phyloP scores from a whole-genome alignment of 768 basidiomycete genomes.

The Russula griseocarnosa region DNA sequence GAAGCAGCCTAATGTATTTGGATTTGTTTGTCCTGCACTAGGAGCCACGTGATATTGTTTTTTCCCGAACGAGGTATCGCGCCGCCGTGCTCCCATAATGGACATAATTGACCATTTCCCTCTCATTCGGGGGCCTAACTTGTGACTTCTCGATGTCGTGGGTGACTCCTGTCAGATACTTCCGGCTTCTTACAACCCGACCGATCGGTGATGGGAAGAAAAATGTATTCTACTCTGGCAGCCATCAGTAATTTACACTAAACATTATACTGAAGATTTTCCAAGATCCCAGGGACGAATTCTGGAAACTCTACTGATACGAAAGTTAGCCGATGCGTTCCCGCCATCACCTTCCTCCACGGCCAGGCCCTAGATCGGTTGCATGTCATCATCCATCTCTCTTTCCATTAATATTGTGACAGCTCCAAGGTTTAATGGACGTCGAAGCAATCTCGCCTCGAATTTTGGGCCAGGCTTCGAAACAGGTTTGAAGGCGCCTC shows the following conservation, averaged over 20 bases:
- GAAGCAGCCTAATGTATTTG: not conserved
- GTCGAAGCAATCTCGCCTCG: not conserved
- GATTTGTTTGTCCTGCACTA: not conserved
- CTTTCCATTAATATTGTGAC: no score
- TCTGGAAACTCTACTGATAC: not conserved
- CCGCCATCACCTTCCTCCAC: not conserved
- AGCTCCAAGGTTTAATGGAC: not conserved
- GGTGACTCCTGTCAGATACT: slow-evolving; percentile 17
- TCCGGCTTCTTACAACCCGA: slow-evolving; percentile 20
- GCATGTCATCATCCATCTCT: not conserved
- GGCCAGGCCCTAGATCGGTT: slow-evolving; percentile 1
- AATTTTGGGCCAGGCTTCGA: not conserved
- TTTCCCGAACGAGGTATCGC: not conserved
- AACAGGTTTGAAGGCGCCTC: not conserved
- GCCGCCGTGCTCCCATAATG: slow-evolving; percentile 6
- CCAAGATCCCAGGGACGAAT: not conserved
- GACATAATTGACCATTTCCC: no score
- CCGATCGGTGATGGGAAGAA: slow-evolving; percentile 24
- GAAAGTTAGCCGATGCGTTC: slow-evolving; percentile 11
- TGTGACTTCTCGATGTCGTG: slow-evolving; percentile 7
- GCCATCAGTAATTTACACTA: not conserved
- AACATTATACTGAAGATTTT: not conserved
- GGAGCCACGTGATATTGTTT: slow-evolving; percentile 18
- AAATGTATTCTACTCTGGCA: not conserved
- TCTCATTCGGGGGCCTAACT: not conserved